Base-by-base conservation (phyloP, 371 early-diverging fungal species). In the Lichtheimia hyalospora region DNA sequence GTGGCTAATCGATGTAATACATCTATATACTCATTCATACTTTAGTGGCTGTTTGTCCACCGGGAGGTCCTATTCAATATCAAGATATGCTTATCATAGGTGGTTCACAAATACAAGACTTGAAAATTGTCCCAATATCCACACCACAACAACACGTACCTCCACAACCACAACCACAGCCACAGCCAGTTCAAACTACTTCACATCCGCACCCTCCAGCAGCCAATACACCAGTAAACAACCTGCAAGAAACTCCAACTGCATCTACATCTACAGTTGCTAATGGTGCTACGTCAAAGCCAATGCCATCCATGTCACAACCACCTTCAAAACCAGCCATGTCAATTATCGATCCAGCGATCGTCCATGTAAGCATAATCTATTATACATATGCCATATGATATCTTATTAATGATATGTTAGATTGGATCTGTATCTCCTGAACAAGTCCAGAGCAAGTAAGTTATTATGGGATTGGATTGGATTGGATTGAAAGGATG, bases 331-430 rank as follows among this genome's bases (percentile, higher is more conserved):
- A 46, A 46, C 18, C 46, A 18, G 46, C 46, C n/a, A 21, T 34
- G 34, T 34, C 46, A 5, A 59, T 64, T 39, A 57, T 64, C 49
- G 70, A 69, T 50, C 70, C 70, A 51, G 70, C 70, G 18, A 69
- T 69, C 39, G 50, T 69, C 48, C 65, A 66, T 52, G 66, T 54
- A 58, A 39, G 54, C 25, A 50, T 42, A 0, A 34, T 34, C 10
- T 8, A 8, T 8, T 6, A 34, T 8, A 2, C 2, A 8, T 4
- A n/a, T n/a, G n/a, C 10, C 8, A 34, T 8, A 2, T 34, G 10
- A 34, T 34, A 34, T 8, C 8, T 34, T 34, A 34, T 10, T 34
- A 34, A 15, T 41, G 14, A 0, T 20, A 13, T 20, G 39, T 0
- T 54, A 18, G 24, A 28, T 54, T 18, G 54, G 13, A 41, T 40